phyloP scores from a whole-genome alignment of 1,284 basidiomycete species.

The Pseudozyma thailandica region DNA sequence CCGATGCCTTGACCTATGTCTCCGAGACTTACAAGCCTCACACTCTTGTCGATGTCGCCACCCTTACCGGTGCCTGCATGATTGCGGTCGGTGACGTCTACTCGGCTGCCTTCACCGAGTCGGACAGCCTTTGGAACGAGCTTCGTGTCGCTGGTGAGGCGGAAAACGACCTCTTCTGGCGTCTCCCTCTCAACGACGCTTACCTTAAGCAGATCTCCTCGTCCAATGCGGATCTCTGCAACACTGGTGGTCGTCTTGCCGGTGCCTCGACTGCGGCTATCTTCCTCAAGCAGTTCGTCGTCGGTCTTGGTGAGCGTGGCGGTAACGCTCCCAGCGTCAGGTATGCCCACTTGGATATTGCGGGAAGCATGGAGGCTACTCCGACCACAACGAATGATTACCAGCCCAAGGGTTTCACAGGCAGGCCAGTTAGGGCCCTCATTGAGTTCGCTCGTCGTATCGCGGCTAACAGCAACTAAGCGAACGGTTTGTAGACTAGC shows the following conservation, averaged over 20 bases:
- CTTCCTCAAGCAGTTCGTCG: conserved; percentile 80
- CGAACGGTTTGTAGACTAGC: no score
- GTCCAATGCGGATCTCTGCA: conserved; percentile 84
- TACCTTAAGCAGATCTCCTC: conserved; percentile 80
- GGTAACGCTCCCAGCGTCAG: conserved; percentile 47
- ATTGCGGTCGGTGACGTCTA: conserved; percentile 75
- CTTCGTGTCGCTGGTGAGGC: conserved; percentile 81
- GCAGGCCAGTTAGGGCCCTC: conserved; percentile 78
- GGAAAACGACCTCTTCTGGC: conserved; percentile 69
- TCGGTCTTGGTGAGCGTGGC: conserved; percentile 62
- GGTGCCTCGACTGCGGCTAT: conserved; percentile 85
- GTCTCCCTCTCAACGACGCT: conserved; percentile 76
- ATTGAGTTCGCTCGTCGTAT: conserved; percentile 66
- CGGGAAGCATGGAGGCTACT: conserved; percentile 75
- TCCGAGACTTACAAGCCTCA: conserved; percentile 81
- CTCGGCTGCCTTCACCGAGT: conserved; percentile 80
- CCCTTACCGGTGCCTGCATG: conserved; percentile 74
- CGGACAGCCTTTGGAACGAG: conserved; percentile 73
- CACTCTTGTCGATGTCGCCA: conserved; percentile 86
- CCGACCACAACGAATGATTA: conserved; percentile 73
- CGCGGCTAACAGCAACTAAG: conserved; percentile 23
- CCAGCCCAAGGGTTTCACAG: conserved; percentile 81
- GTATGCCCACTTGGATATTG: conserved; percentile 75
- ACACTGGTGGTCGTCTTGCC: conserved; percentile 77
- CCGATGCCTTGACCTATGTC: conserved; percentile 86